Conservation (phyloP, 1,284 basidiomycete genomes). For the Farysia itapuensis region DNA sequence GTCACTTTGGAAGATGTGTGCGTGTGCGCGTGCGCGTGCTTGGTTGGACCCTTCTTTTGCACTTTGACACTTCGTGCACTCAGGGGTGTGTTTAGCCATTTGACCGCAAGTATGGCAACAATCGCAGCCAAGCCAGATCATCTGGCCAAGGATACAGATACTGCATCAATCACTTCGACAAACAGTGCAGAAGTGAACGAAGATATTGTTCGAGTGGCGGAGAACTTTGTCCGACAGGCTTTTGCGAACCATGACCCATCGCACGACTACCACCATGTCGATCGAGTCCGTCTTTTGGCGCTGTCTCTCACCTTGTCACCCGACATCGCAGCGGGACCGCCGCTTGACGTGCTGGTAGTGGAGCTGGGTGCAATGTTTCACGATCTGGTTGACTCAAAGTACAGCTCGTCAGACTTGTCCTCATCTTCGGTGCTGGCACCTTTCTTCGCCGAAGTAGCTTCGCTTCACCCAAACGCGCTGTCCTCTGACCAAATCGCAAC, state of each 20-base stretch:
- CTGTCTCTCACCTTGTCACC: conserved; percentile 68
- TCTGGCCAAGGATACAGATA: no score
- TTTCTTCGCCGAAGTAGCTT: conserved; percentile 2
- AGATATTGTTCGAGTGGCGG: no score
- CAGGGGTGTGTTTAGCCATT: no score
- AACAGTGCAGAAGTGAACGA: no score
- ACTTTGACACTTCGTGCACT: no score
- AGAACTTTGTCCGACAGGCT: conserved; percentile 62
- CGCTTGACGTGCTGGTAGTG: conserved; percentile 72
- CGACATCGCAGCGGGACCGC: conserved; percentile 48
- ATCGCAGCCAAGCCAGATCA: no score
- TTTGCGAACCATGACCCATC: conserved; percentile 80
- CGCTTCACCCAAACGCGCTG: not conserved
- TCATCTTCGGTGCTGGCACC: conserved; percentile 5
- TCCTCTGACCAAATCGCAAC: conserved; percentile 4
- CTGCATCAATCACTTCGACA: no score
- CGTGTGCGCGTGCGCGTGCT: no score
- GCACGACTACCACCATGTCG: conserved; percentile 85
- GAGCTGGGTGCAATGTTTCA: conserved; percentile 79
- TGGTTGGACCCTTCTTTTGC: no score
- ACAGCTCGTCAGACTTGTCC: conserved; percentile 56
- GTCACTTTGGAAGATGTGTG: no score
- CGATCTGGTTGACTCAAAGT: conserved; percentile 84
- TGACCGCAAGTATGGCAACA: no score
- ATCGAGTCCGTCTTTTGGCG: conserved; percentile 77